Base-by-base conservation (phyloP, 495 filamentous ascomycete genomes). In the Glonium stellatum region DNA sequence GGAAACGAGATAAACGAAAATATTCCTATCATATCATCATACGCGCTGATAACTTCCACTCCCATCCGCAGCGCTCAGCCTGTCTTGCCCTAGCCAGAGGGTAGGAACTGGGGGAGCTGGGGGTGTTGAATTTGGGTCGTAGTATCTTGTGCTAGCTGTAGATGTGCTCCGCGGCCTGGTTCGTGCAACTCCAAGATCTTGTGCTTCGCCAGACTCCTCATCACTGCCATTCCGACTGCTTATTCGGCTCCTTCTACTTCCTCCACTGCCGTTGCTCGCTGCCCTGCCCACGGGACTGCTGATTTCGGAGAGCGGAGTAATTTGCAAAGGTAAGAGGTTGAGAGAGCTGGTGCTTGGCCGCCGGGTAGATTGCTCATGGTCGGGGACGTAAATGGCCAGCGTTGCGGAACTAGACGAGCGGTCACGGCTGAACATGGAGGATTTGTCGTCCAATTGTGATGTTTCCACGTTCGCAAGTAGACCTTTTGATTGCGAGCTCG, bases 341-440 rank as follows among this genome's bases (percentile, higher is more conserved):
- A 25, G 3, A 22, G 21, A 25, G 19, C 19, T 51, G 19, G 19
- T 51, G 48, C 48, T 51, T 25, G 4, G 25, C 48, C 18, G 48
- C 19, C 48, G 21, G 13, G 25, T 6, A 10, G 18, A 18, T 22
- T 51, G 18, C 5, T 51, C 21, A 15, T 51, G 6, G 8, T 51
- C 19, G 0, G 48, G 48, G 21, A 51, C 19, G 15, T 51, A 51
- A 23, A 51, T 23, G 21, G 48, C 15, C 5, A 51, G 19, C 5
- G 48, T 51, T 15, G 48, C 48, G 4, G 18, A 25, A 11, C 39
- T 44, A 11, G 39, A 13, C 12, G 39, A 44, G 39, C 39, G 39
- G 48, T 51, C 48, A 9, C 48, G 48, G 48, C 48, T 51, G 48
- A 51, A 51, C 48, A 51, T 51, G 48, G 48, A 51, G 5, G 48